A percentile compares a stretch with the other conserved stretches of the same genome.
Evolutionary conservation across 495 filamentous ascomycete genomes (phyloP).

Genomic region (Copromyces sp.): DNA sequence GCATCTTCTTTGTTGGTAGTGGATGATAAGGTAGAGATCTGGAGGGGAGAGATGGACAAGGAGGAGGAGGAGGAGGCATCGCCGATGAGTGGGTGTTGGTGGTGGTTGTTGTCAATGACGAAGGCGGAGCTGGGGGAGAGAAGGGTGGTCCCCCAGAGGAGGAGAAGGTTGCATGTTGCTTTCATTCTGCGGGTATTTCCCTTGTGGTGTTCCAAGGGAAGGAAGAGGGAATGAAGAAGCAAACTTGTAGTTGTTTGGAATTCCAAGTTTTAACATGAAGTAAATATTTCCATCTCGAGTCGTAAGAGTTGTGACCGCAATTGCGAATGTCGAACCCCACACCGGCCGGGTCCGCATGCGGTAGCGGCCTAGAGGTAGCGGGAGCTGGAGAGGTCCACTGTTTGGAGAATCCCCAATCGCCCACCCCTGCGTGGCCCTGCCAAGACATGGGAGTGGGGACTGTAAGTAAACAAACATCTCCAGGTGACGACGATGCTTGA

Average conservation of each 20-base stretch:
- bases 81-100: background rate
- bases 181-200: background rate
- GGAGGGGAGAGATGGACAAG: background rate
- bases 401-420: background rate
- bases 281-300: background rate
- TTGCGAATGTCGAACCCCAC: background rate
- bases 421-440: background rate
- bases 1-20: background rate
- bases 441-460: background rate
- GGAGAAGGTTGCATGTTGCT: background rate
- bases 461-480: background rate
- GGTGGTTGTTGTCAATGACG: background rate
- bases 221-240: background rate
- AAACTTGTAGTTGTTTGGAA: background rate
- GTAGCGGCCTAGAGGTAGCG: too few species aligned
- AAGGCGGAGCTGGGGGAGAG: background rate
- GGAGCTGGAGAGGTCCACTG: background rate
- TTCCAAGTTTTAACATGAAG: background rate
- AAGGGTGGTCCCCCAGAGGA: background rate
- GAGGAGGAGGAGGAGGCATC: background rate
- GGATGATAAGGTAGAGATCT: background rate
- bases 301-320: background rate
- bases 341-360: background rate
- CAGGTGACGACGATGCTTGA: background rate
- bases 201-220: background rate